Percentiles rank a stretch among this genome's conserved stretches.
phyloP scores from a whole-genome alignment of 83 land plant species.

The Thuja plicata region DNA sequence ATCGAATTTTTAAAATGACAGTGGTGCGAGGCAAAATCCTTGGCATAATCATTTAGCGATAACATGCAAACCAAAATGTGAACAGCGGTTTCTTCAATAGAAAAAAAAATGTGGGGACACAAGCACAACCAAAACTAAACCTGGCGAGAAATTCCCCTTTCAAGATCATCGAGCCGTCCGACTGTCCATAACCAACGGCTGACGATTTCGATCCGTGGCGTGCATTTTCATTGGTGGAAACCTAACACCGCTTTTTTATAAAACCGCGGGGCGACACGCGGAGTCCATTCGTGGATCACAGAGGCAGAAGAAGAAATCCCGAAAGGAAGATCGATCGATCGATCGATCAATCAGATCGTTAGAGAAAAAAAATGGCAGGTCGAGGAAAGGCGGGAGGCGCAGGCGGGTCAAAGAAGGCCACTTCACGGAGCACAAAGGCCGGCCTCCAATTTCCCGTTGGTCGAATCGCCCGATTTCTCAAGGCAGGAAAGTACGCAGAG shows the following conservation, averaged over 20 bases:
- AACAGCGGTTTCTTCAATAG: not conserved
- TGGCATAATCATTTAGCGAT: too few species aligned
- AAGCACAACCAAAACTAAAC: not conserved
- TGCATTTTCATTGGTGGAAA: slow-evolving; percentile 11
- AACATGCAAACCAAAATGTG: too few species aligned
- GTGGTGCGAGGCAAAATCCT: too few species aligned
- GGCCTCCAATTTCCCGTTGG: slow-evolving; percentile 53
- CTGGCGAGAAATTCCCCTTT: not conserved
- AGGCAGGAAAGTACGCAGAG: slow-evolving; percentile 50
- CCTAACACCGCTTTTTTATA: not conserved
- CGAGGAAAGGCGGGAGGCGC: slow-evolving; percentile 33
- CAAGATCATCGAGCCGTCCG: slow-evolving; percentile 14
- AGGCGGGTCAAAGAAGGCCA: slow-evolving; percentile 35
- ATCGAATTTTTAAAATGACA: too few species aligned
- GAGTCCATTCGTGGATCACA: not conserved
- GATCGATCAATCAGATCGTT: not conserved
- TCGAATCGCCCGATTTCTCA: slow-evolving; percentile 46
- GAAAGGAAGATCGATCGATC: not conserved
- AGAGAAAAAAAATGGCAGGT: slow-evolving; percentile 22
- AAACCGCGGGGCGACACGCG: not conserved
- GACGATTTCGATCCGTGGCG: slow-evolving; percentile 21
- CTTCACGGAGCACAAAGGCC: slow-evolving; percentile 45
- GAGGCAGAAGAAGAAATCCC: not conserved
- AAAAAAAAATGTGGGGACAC: not conserved
- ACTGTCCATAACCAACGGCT: slow-evolving; percentile 5